Evolutionary conservation across 176 grass and related monocot genomes (phyloP), one percentile per base, ranked within the genome.

Genomic region (Zea luxurians): DNA sequence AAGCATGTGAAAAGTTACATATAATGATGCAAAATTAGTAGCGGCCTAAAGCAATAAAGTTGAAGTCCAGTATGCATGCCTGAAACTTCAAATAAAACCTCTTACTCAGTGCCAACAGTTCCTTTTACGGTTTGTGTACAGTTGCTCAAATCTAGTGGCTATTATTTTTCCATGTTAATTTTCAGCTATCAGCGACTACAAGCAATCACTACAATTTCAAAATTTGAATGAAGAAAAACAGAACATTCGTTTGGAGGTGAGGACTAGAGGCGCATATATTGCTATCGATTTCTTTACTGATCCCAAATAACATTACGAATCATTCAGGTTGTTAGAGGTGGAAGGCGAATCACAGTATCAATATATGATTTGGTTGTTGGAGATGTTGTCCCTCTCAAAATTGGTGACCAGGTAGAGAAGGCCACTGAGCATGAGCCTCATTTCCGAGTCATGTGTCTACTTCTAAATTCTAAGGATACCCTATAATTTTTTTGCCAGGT

Each of bases 141-240:
- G 15, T 53, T 73, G 2, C 50, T 11, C 5, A 53, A n/a, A 58
- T n/a, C 37, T 78, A 63, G 77, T 63, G 36, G 20, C 2, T 63
- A 3, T 15, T 11, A 5, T 80, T 79, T 7, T 18, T 38, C 17
- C 40, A 41, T 11, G 40, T 72, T 47, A 7, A 43, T 7, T 83
- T 82, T 44, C 88, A 98, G 96, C 96, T 73, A 79, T 66, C 66
- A 98, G 87, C 9, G 92, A 98, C 65, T 92, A 94, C 72, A 98
- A 79, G 44, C 96, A 94, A 60, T 94, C 96, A 48, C 64, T 98
- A 36, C 96, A 98, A 54, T 98, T 98, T 36, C 96, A 98, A 80
- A 94, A 94, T 86, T 47, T 98, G 57, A 98, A 98, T 10, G 91
- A 94, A 73, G 96, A 98, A 81, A 98, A 98, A 70, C 87, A 92